phyloP scores from a whole-genome alignment of 177 flowering plant species.

The Vitis hybrid region DNA sequence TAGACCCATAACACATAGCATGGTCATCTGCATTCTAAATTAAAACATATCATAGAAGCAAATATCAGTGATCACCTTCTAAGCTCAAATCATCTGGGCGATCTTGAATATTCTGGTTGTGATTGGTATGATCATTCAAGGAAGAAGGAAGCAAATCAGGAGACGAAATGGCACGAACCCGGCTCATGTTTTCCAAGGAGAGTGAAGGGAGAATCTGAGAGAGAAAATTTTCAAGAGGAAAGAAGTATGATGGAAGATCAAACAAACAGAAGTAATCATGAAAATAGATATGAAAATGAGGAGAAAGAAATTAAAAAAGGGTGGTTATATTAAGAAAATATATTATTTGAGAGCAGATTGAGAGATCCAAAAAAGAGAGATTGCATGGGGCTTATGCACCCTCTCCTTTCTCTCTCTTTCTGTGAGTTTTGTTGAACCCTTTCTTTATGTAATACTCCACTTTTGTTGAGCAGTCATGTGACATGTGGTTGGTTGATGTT shows the following conservation, averaged over 20 bases:
- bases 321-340: neutral
- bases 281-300: neutral
- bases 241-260: too few relatives aligned
- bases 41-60: neutral
- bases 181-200: slow-evolving; percentile 17
- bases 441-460: neutral
- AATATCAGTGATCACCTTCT: slow-evolving; percentile 32
- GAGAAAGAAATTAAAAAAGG: slow-evolving; percentile 7
- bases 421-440: neutral
- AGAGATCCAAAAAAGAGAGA: slow-evolving; percentile 47
- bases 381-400: slow-evolving; percentile 8
- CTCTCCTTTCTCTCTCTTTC: slow-evolving; percentile 17
- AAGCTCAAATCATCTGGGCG: slow-evolving; percentile 30
- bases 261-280: too few relatives aligned
- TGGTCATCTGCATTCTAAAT: too few relatives aligned
- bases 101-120: neutral
- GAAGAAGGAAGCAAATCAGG: slow-evolving; percentile 31
- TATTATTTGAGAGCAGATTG: too few relatives aligned
- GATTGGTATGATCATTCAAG: neutral
- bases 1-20: too few relatives aligned
- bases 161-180: slow-evolving; percentile 37
- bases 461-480: neutral
- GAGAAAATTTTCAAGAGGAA: neutral
- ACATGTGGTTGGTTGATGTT: neutral
- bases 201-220: neutral